Base-by-base conservation (phyloP, 116 monocot genomes). In the Cymodocea nodosa region DNA sequence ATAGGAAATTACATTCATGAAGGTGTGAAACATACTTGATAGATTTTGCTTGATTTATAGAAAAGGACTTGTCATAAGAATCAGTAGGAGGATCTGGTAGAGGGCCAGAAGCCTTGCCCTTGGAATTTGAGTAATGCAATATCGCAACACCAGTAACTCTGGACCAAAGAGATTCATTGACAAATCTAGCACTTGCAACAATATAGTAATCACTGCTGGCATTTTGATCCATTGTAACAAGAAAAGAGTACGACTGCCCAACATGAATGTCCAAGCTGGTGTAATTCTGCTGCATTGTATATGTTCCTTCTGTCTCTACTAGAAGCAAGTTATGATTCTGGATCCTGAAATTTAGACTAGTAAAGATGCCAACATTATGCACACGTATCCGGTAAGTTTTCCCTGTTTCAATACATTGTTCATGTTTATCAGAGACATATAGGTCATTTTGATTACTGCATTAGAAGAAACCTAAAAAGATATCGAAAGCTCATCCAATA, bases 1-100 rank as follows among this genome's bases (percentile, higher is more conserved):
- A 63, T 63, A 60, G 15, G 25, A 60, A 25, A 23, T 39, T 14
- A 23, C n/a, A n/a, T n/a, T n/a, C n/a, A n/a, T n/a, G n/a, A n/a
- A n/a, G n/a, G n/a, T n/a, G n/a, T 15, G 15, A 54, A 34, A 70
- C 74, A 69, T 12, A 93, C 93, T 83, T 89, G 76, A 94, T 82
- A 57, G 89, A 89, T 69, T 72, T 79, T 18, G 93, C 93, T 59
- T 94, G 93, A 64, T 94, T 89, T 80, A 89, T 84, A 8, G 93
- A 89, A 50, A 64, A 94, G 22, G 77, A 64, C 58, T 86, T 93
- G 80, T 93, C 86, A 71, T 76, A 89, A 25, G 76, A 50, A 80
- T 93, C 93, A 59, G 86, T 78, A 57, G 93, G 93, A 20, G 78
- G 63, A 25, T 83, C 80, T 17, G 93, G 93, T 61, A 93, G 77